phyloP scores from a whole-genome alignment of 1,284 basidiomycete genomes.

The Trametes hirsuta region DNA sequence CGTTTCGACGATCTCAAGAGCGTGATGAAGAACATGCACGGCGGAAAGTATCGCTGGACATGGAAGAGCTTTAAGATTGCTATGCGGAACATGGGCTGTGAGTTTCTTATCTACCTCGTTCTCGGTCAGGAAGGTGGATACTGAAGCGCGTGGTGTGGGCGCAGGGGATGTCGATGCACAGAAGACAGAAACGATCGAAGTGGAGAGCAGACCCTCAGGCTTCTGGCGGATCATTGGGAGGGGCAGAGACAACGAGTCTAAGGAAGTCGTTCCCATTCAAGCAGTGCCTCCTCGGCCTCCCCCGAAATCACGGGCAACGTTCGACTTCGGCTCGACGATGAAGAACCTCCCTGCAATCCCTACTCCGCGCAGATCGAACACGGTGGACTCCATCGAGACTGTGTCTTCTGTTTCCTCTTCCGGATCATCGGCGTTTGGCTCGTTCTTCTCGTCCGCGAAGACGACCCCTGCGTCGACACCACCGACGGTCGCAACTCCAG shows the following conservation, averaged over 20 bases:
- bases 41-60: conserved; percentile 74
- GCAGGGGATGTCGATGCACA: conserved; percentile 62
- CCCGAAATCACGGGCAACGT: conserved; percentile 29
- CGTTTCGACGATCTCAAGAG: conserved; percentile 70
- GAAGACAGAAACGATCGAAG: conserved; percentile 62
- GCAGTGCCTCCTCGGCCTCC: conserved; percentile 20
- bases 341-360: conserved; percentile 30
- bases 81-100: conserved; percentile 79
- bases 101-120: conserved; percentile 37
- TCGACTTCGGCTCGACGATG: conserved; percentile 31
- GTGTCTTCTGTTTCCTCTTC: conserved; percentile 26
- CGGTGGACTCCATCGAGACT: conserved; percentile 34
- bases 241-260: conserved; percentile 38
- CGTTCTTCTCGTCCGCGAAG: conserved; percentile 23
- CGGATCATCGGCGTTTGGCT: conserved; percentile 18
- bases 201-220: conserved; percentile 56
- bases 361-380: conserved; percentile 30
- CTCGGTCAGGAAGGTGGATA: conserved; percentile 1
- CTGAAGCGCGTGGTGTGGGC: conserved; percentile 9
- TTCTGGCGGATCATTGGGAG: conserved; percentile 64
- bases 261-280: conserved; percentile 18
- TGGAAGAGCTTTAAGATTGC: conserved; percentile 80
- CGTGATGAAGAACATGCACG: conserved; percentile 72
- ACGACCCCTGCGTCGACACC: conserved; percentile 18
- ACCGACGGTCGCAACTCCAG: conserved; percentile 25